phyloP scores from a whole-genome alignment of 306 rosid species.

The Oxytropis ochrocephala region DNA sequence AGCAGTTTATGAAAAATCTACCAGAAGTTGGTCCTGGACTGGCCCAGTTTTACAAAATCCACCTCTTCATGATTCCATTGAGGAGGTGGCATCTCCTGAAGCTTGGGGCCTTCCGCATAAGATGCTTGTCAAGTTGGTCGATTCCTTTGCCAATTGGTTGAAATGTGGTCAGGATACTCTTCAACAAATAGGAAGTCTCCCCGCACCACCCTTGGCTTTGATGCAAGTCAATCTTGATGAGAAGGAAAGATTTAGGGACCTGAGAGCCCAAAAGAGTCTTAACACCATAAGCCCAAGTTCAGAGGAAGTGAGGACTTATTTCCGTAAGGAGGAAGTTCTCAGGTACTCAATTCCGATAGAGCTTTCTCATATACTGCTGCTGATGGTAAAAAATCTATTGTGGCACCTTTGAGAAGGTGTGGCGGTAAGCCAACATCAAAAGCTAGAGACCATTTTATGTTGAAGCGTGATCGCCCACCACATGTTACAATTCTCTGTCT shows the following conservation, averaged over 20 bases:
- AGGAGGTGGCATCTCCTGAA: conserved; percentile 83
- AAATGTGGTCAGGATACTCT: conserved; percentile 99
- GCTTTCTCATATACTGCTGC: conserved; percentile 97
- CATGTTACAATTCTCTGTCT: conserved; percentile 99
- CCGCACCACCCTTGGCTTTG: conserved; percentile 82
- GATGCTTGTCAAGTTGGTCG: conserved; percentile 96
- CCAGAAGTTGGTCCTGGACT: conserved; percentile 89
- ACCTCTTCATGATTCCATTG: conserved; percentile 56
- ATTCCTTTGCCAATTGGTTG: conserved; percentile 96
- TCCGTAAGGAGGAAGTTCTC: conserved; percentile 90
- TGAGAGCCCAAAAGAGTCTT: conserved; percentile 98
- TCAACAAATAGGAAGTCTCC: conserved; percentile 96
- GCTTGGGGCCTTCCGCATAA: conserved; percentile 94
- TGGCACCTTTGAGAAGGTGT: conserved; percentile 96
- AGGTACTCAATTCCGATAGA: conserved; percentile 97
- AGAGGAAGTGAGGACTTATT: conserved; percentile 86
- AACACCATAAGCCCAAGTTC: conserved; percentile 85
- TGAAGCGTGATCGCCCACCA: conserved; percentile 96
- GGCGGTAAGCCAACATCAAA: conserved; percentile 99
- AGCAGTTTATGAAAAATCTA: conserved; percentile 61
- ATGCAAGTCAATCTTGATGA: conserved; percentile 93
- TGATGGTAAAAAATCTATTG: conserved; percentile 94
- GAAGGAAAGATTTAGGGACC: conserved; percentile 95
- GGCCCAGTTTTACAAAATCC: conserved; percentile 64
- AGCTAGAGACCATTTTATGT: conserved; percentile 99